Evolutionary conservation across 805 yeast species (phyloP).

Genomic region (Saccharomycopsis synnaedendra): DNA sequence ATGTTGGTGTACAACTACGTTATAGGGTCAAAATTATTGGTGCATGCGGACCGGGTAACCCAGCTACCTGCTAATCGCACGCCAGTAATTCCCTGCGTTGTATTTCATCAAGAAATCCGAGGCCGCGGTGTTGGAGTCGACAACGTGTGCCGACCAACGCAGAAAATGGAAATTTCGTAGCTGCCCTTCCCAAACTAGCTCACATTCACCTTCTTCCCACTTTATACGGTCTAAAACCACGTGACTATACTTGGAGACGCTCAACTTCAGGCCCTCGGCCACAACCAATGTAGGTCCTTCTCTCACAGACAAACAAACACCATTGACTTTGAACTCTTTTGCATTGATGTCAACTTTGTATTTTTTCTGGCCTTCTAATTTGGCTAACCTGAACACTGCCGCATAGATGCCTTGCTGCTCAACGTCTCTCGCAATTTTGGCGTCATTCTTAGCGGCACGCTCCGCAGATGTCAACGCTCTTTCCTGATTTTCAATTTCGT

Average conservation of each 20-base stretch:
- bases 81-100: constrained; percentile 42
- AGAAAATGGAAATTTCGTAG: constrained; percentile 41
- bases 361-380: constrained; percentile 48
- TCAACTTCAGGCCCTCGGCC: constrained; percentile 63
- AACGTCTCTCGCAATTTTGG: constrained; percentile 38
- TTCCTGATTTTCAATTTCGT: constrained; percentile 46
- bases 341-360: constrained; percentile 77
- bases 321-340: constrained; percentile 54
- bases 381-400: constrained; percentile 46
- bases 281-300: constrained; percentile 45
- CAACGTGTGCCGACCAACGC: constrained; percentile 57
- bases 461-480: constrained; percentile 55
- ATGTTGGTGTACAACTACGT: constrained; percentile 2
- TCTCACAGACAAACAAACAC: constrained; percentile 41
- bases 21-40: not conserved
- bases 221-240: constrained; percentile 49
- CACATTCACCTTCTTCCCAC: constrained; percentile 55
- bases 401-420: constrained; percentile 37
- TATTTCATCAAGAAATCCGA: constrained; percentile 36
- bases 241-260: constrained; percentile 50
- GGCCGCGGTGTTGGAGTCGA: constrained; percentile 40
- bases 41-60: no score
- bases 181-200: constrained; percentile 63
- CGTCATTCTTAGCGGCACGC: constrained; percentile 34
- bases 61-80: not conserved